These are phyloP conservation scores for Scheffersomyces insectosa DNA, from an alignment of 1,139 yeast species.

Conservation along the genomic window DNA sequence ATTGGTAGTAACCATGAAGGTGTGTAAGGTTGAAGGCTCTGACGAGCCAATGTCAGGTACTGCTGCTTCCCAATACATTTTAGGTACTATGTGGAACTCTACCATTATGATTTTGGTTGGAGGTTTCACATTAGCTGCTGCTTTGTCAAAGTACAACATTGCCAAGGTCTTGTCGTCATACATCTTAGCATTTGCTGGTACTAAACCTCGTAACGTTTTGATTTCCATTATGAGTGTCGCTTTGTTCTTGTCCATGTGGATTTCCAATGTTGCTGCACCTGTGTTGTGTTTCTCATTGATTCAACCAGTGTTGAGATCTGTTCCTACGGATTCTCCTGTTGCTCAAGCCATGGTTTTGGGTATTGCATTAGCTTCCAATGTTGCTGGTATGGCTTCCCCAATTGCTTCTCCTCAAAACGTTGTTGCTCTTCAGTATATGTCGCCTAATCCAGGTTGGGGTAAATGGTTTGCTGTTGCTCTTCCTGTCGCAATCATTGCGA, in stretches of 20 bases:
- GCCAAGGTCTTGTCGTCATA: slow-evolving; percentile 84
- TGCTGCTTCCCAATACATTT: slow-evolving; percentile 72
- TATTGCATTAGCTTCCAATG: slow-evolving; percentile 85
- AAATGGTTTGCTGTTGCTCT: slow-evolving; percentile 88
- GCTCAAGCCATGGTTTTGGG: slow-evolving; percentile 86
- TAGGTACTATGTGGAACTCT: slow-evolving; percentile 92
- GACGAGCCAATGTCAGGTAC: slow-evolving; percentile 57
- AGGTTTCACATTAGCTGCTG: slow-evolving; percentile 94
- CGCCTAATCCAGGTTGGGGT: slow-evolving; percentile 90
- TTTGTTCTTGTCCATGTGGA: slow-evolving; percentile 89
- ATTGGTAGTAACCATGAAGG: slow-evolving; percentile 69
- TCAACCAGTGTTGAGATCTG: slow-evolving; percentile 80
- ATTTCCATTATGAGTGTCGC: slow-evolving; percentile 85
- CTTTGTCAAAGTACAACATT: slow-evolving; percentile 83
- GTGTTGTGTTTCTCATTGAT: slow-evolving; percentile 87
- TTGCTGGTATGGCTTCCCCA: slow-evolving; percentile 97
- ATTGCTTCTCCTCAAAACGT: slow-evolving; percentile 95
- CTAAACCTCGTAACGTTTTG: slow-evolving; percentile 75
- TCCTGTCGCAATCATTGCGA: slow-evolving; percentile 68
- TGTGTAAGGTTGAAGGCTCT: slow-evolving; percentile 58
- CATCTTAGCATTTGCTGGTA: slow-evolving; percentile 80
- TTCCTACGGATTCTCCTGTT: slow-evolving; percentile 76
- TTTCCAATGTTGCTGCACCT: slow-evolving; percentile 94
- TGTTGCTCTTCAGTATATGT: slow-evolving; percentile 83
- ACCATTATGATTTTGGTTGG: slow-evolving; percentile 86